Evolutionary conservation across 192 early-diverging fungal species (phyloP), one percentile per base, ranked within the genome.

Genomic region (Umbelopsis sp.): DNA sequence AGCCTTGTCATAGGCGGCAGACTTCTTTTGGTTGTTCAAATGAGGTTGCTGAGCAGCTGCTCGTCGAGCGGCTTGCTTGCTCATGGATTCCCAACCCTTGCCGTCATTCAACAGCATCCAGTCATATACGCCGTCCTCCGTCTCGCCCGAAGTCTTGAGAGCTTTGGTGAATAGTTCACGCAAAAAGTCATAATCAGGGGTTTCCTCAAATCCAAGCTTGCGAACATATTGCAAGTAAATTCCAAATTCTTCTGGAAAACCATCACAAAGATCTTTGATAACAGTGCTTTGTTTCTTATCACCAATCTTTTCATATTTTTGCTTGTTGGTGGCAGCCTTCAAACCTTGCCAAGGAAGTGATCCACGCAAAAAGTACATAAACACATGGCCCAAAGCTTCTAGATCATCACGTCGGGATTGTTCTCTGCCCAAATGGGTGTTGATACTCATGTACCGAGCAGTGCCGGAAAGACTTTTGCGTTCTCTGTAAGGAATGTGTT

Each of bases 261-360:
- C 91, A 53, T 92, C 90, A 69, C 94, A 95, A n/a, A 99, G 85
- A 69, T 97, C 97, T 71, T 91, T 89, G 78, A 98, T 87, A 18
- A 86, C 80, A 3, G 93, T 93, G 22, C 88, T 86, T 74, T 96
- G 97, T 80, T 99, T 99, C 87, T 95, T 95, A 78, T 99, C 96
- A 33, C 97, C 97, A 81, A 99, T 99, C 77, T 97, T 95, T 79
- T 99, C 97, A 81, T 99, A 99, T 75, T 99, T 99, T 89, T 99
- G 96, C 77, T 97, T 96, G 87, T 99, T 99, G 66, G 93, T 96
- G 20, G 91, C 93, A 13, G 97, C 97, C 82, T 98, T 97, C 22
- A 99, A 80, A 10, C 97, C 97, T 83, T 99, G 97, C 97, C 97
- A 99, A n/a, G 97, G 97, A 45, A 99, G 80, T 21, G 87, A 88